phyloP scores from a whole-genome alignment of 306 rosid species.

The Potentilla sterilis region DNA sequence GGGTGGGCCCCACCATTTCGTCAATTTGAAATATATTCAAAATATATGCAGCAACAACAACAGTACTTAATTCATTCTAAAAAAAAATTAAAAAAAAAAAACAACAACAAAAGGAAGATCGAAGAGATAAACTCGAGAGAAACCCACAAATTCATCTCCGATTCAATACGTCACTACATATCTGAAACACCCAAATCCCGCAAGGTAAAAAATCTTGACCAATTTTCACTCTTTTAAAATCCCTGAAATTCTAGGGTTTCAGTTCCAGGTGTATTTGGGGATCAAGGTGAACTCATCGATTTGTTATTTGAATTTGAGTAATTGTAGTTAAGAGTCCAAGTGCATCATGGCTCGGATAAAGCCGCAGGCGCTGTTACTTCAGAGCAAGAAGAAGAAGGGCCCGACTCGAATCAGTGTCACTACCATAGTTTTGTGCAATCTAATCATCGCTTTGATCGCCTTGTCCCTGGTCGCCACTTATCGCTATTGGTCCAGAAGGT shows the following conservation, averaged over 20 bases:
- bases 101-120: neutral
- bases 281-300: neutral
- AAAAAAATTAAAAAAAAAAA: too few species aligned
- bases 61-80: too few species aligned
- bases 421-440: slow-evolving; percentile 34
- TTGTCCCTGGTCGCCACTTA: slow-evolving; percentile 36
- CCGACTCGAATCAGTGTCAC: slow-evolving; percentile 40
- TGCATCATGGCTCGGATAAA: slow-evolving; percentile 39
- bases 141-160: neutral
- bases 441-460: slow-evolving; percentile 30
- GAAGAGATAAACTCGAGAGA: neutral
- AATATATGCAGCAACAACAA: neutral
- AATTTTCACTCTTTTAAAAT: neutral
- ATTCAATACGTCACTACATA: neutral
- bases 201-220: neutral
- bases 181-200: neutral
- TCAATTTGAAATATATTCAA: neutral
- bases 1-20: neutral
- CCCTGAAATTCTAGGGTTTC: slow-evolving; percentile 1
- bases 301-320: neutral
- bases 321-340: slow-evolving; percentile 5
- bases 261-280: neutral
- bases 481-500: slow-evolving; percentile 38
- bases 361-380: slow-evolving; percentile 40
- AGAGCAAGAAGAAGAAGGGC: slow-evolving; percentile 45